These are phyloP conservation scores for Globisporangium mamillatum DNA, from an alignment of 352 stramenopile species.

Conservation along the genomic window DNA sequence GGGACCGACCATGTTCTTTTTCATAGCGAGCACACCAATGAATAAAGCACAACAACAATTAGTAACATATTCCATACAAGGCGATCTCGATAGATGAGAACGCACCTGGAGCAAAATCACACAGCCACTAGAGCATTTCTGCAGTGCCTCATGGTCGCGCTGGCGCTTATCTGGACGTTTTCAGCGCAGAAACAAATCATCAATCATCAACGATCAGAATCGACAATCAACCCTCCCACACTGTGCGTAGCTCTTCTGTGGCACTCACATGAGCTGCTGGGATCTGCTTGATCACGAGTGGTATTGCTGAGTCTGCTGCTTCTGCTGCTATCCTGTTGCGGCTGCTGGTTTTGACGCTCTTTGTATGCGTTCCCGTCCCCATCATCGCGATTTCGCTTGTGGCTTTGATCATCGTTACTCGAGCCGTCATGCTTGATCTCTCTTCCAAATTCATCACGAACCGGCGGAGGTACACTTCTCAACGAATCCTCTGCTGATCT, in stretches of 20 bases:
- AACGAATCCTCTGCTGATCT: not conserved
- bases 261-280: constrained; percentile 4
- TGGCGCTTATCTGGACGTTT: constrained; percentile 10
- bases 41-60: not conserved
- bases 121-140: constrained; percentile 1
- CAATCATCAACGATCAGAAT: not conserved
- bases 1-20: constrained; percentile 89
- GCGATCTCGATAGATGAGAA: no score
- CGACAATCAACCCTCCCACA: not conserved
- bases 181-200: not conserved
- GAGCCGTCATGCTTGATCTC: constrained; percentile 12
- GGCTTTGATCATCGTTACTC: not conserved
- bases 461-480: not conserved
- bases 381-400: not conserved
- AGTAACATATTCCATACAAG: not conserved
- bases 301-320: not conserved
- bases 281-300: constrained; percentile 1
- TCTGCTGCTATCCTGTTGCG: not conserved
- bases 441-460: constrained; percentile 32
- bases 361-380: not conserved
- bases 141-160: not conserved
- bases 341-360: not conserved
- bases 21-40: not conserved
- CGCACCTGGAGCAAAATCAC: constrained; percentile 38
- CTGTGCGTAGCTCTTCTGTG: not conserved